Percentiles rank a stretch among this genome's conserved stretches.
Conservation (phyloP, 2,329 filamentous ascomycete genomes). For the Coleophoma crateriformis region DNA sequence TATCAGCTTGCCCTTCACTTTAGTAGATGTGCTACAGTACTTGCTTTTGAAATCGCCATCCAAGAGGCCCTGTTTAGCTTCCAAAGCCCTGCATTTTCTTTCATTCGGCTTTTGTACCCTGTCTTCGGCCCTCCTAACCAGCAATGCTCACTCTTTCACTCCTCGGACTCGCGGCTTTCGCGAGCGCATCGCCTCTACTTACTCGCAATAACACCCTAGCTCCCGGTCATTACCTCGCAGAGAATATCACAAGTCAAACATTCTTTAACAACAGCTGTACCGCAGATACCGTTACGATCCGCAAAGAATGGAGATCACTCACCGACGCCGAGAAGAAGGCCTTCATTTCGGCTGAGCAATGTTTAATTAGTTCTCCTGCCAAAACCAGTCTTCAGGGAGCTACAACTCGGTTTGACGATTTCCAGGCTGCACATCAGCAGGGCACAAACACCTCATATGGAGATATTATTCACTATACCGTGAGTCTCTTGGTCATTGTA, state of each 20-base stretch:
- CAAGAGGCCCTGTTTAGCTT: no score
- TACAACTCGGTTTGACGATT: conserved; percentile 30
- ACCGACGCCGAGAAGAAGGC: conserved; percentile 7
- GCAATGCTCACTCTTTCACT: no score
- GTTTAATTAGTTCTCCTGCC: conserved; percentile 3
- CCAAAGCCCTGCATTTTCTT: no score
- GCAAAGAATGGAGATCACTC: conserved; percentile 11
- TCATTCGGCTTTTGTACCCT: no score
- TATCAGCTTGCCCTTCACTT: no score
- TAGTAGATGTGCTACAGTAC: no score
- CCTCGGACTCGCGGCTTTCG: no score
- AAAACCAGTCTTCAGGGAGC: conserved; percentile 7
- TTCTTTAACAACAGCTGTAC: conserved; percentile 5
- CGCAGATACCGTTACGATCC: conserved; percentile 3
- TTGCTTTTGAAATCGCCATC: no score
- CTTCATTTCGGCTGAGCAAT: conserved; percentile 9
- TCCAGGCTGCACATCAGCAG: conserved; percentile 31
- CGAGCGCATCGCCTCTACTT: no score
- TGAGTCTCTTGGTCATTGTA: background rate
- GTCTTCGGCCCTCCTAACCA: no score
- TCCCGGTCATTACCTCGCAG: background rate
- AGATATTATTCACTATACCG: conserved; percentile 8
- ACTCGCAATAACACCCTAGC: background rate
- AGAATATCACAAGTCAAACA: background rate
- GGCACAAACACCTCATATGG: conserved; percentile 27